A percentile compares a stretch with the other conserved stretches of the same genome.
Conservation (phyloP, 495 filamentous ascomycete genomes). For the Penicillium atrosanguineum region DNA sequence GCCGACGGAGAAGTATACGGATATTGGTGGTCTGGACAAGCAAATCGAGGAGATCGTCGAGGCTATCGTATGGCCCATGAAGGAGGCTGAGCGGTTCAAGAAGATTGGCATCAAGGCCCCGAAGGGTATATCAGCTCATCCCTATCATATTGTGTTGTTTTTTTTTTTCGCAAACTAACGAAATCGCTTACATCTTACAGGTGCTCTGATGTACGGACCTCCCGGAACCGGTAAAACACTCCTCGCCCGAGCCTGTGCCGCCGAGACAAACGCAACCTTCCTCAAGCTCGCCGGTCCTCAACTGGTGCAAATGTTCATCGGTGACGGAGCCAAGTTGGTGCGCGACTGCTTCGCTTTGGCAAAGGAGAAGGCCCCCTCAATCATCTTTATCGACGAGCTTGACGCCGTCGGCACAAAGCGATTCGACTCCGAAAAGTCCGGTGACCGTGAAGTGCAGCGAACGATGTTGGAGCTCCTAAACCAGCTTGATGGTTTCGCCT, state of each 20-base stretch:
- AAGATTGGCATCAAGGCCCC: slow-evolving; percentile 99
- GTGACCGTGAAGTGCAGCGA: slow-evolving; percentile 96
- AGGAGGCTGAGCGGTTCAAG: slow-evolving; percentile 97
- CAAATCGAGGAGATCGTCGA: slow-evolving; percentile 99
- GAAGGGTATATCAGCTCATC: slow-evolving; percentile 64
- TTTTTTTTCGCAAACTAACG: slow-evolving; percentile 11
- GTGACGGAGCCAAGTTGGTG: slow-evolving; percentile 96
- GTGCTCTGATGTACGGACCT: slow-evolving; percentile 97
- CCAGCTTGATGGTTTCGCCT: slow-evolving; percentile 97
- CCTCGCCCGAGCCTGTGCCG: slow-evolving; percentile 92
- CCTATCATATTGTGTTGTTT: background rate
- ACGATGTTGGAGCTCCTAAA: slow-evolving; percentile 99
- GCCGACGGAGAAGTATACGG: slow-evolving; percentile 97
- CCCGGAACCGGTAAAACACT: slow-evolving; percentile 97
- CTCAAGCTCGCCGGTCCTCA: slow-evolving; percentile 97
- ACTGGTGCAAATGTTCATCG: slow-evolving; percentile 99
- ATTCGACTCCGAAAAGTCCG: slow-evolving; percentile 98
- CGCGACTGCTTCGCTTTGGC: slow-evolving; percentile 96
- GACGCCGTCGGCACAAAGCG: slow-evolving; percentile 98
- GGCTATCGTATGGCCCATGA: slow-evolving; percentile 99
- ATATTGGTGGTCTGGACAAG: slow-evolving; percentile 97
- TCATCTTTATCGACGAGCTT: slow-evolving; percentile 99
- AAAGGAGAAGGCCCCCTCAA: slow-evolving; percentile 96
- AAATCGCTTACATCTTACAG: slow-evolving; percentile 40
- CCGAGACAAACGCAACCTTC: slow-evolving; percentile 98